These are phyloP conservation scores for Colletotrichum musae DNA, from an alignment of 2,329 filamentous ascomycete species.

Conservation along the genomic window DNA sequence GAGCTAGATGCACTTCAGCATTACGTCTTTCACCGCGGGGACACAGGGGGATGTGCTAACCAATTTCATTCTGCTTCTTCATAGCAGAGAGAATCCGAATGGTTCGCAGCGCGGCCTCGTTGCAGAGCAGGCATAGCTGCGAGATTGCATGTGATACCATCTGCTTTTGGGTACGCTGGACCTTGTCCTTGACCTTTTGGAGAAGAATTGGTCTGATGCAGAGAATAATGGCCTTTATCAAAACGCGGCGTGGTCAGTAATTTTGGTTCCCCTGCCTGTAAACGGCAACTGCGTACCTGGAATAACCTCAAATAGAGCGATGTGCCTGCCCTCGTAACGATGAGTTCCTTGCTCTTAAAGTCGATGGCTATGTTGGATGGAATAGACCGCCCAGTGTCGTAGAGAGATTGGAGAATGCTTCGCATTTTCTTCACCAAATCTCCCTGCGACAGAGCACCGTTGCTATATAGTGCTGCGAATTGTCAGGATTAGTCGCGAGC, in stretches of 20 bases:
- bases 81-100: constrained; percentile 46
- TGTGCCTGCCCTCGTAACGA: constrained; percentile 45
- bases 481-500: not conserved
- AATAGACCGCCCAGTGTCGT: constrained; percentile 47
- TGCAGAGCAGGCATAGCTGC: constrained; percentile 45
- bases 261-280: too few species aligned
- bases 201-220: constrained; percentile 48
- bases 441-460: constrained; percentile 43
- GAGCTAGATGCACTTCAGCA: constrained; percentile 27
- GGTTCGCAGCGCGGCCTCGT: constrained; percentile 47
- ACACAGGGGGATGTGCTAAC: constrained; percentile 12
- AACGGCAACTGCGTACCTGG: constrained; percentile 39
- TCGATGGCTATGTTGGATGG: constrained; percentile 44
- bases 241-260: too few species aligned
- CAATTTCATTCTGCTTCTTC: constrained; percentile 44
- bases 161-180: constrained; percentile 42
- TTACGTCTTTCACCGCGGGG: not conserved
- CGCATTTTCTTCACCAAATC: constrained; percentile 48
- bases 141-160: constrained; percentile 41
- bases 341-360: constrained; percentile 42
- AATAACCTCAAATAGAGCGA: constrained; percentile 48
- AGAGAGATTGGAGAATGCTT: constrained; percentile 38
- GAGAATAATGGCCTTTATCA: constrained; percentile 46
- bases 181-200: constrained; percentile 48
- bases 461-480: constrained; percentile 45